phyloP scores from a whole-genome alignment of 805 yeast genomes.

The Saccharomyces paradoxus region DNA sequence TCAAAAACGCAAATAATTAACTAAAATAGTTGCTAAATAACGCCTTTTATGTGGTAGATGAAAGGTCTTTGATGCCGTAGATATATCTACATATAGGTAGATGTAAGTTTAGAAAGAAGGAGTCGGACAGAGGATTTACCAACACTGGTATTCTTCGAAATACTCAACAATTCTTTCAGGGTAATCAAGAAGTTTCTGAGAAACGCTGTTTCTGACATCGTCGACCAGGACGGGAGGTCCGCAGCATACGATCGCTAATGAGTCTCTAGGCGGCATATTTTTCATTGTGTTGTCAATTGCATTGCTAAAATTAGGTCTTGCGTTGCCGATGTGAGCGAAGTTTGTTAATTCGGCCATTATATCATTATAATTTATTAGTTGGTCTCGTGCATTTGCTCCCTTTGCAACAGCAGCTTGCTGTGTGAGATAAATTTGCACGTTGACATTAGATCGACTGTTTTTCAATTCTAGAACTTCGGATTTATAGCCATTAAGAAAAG shows the following conservation, averaged over 20 bases:
- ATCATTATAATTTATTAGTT: background rate
- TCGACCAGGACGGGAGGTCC: constrained; percentile 59
- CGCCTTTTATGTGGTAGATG: background rate
- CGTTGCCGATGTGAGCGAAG: constrained; percentile 33
- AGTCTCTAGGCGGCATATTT: constrained; percentile 19
- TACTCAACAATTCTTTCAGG: constrained; percentile 52
- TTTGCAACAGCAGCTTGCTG: background rate
- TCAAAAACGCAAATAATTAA: too few species aligned
- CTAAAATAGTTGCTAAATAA: too few species aligned
- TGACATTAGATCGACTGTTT: constrained; percentile 5
- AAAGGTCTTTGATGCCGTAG: background rate
- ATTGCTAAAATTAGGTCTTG: constrained; percentile 40
- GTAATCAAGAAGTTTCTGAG: constrained; percentile 31
- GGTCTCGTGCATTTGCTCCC: background rate
- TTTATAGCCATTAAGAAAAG: constrained; percentile 14
- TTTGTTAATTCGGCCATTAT: background rate
- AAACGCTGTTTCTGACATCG: constrained; percentile 40
- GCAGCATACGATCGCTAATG: constrained; percentile 49
- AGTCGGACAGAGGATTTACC: constrained; percentile 35
- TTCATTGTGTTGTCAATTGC: constrained; percentile 31
- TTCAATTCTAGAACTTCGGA: constrained; percentile 11
- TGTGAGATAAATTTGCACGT: constrained; percentile 16
- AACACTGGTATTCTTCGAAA: constrained; percentile 65
- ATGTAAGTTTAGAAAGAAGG: background rate
- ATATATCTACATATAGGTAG: background rate